Evolutionary conservation across 768 basidiomycete genomes (phyloP).

Genomic region (Mycena polygramma): DNA sequence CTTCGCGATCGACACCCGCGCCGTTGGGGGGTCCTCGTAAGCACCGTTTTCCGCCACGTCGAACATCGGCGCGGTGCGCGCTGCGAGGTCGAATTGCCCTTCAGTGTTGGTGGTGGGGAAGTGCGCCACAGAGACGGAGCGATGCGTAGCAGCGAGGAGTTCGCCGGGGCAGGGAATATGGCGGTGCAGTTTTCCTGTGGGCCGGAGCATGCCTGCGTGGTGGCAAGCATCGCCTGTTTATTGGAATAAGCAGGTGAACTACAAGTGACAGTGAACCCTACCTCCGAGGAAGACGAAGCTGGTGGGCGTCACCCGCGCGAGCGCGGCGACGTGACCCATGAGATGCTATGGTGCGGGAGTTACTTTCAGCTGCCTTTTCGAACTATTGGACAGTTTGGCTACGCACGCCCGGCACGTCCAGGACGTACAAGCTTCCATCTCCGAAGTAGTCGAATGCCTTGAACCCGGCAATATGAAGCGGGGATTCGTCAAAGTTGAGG

Average conservation of each 20-base stretch:
- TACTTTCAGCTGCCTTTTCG: too few species aligned
- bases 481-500: conserved; percentile 29
- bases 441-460: conserved; percentile 40
- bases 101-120: conserved; percentile 14
- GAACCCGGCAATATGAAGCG: conserved; percentile 36
- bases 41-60: conserved; percentile 18
- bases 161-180: conserved; percentile 34
- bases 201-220: conserved; percentile 39
- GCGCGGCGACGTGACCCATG: conserved; percentile 38
- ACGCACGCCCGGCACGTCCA: conserved; percentile 40
- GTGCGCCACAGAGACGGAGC: conserved; percentile 22
- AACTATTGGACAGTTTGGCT: too few species aligned
- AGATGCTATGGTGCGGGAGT: conserved; percentile 29
- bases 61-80: conserved; percentile 23
- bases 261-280: too few species aligned
- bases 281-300: conserved; percentile 41
- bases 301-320: conserved; percentile 39
- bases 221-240: conserved; percentile 33
- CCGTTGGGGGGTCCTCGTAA: conserved; percentile 24
- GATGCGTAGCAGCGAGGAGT: conserved; percentile 13
- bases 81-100: conserved; percentile 21
- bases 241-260: too few species aligned
- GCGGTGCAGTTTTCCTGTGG: conserved; percentile 36
- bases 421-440: conserved; percentile 43
- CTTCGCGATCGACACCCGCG: conserved; percentile 29